phyloP scores from a whole-genome alignment of 2,329 filamentous ascomycete species.

The Aspergillus fumigatus region DNA sequence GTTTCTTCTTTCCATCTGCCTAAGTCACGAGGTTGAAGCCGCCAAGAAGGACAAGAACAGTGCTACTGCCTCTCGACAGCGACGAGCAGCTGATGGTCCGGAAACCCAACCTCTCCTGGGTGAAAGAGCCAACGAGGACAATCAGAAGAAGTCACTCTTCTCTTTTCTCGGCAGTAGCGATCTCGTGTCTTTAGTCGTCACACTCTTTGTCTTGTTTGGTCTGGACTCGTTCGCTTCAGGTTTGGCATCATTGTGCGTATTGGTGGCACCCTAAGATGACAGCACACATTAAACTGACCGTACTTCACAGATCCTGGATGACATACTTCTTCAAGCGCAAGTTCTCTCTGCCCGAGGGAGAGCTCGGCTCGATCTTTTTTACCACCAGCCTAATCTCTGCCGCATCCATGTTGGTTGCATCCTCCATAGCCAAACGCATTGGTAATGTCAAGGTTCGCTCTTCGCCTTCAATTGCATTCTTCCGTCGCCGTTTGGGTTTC shows the following conservation, averaged over 20 bases:
- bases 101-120: constrained; percentile 36
- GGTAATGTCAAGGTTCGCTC: constrained; percentile 44
- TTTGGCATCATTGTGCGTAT: constrained; percentile 57
- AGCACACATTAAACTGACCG: constrained; percentile 14
- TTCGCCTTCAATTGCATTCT: background rate
- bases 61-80: constrained; percentile 10
- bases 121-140: constrained; percentile 8
- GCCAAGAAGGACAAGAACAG: constrained; percentile 21
- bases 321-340: constrained; percentile 56
- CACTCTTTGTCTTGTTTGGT: constrained; percentile 63
- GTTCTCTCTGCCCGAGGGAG: constrained; percentile 49
- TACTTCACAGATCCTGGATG: constrained; percentile 40
- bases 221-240: constrained; percentile 68
- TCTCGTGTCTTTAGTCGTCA: constrained; percentile 28
- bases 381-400: constrained; percentile 41
- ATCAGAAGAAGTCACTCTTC: constrained; percentile 41
- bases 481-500: background rate
- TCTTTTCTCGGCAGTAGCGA: constrained; percentile 52
- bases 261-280: constrained; percentile 24
- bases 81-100: constrained; percentile 19
- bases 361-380: constrained; percentile 52
- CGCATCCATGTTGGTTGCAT: constrained; percentile 48
- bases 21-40: constrained; percentile 48
- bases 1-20: constrained; percentile 46
- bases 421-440: constrained; percentile 61